Evolutionary conservation across 495 filamentous ascomycete species (phyloP).

Genomic region (Aspergillus sclerotioniger): DNA sequence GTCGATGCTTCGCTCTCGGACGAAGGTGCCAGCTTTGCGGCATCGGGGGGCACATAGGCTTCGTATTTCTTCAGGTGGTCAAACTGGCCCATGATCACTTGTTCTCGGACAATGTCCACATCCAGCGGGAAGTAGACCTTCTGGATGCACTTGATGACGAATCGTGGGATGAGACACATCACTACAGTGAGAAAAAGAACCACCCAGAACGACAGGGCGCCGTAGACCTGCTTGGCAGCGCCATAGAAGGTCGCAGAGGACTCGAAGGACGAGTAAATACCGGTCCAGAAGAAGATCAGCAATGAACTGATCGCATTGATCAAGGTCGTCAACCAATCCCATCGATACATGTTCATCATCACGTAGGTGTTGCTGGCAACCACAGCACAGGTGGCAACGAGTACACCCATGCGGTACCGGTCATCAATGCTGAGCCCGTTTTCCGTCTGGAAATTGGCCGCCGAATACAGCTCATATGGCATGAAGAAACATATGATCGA

Average conservation of each 20-base stretch:
- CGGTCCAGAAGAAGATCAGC: slow-evolving; percentile 93
- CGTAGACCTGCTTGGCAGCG: slow-evolving; percentile 74
- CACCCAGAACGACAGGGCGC: slow-evolving; percentile 79
- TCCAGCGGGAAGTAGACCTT: slow-evolving; percentile 89
- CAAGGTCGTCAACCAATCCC: slow-evolving; percentile 89
- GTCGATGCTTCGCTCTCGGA: slow-evolving; percentile 39
- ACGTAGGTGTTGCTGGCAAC: slow-evolving; percentile 85
- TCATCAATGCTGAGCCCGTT: slow-evolving; percentile 72
- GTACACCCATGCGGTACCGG: slow-evolving; percentile 72
- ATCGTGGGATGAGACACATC: slow-evolving; percentile 76
- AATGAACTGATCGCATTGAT: slow-evolving; percentile 75
- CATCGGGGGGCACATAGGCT: slow-evolving; percentile 34
- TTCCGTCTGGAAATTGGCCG: slow-evolving; percentile 60
- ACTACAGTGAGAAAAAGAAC: slow-evolving; percentile 67
- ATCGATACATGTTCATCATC: slow-evolving; percentile 89
- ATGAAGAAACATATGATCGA: slow-evolving; percentile 88
- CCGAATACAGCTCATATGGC: slow-evolving; percentile 70
- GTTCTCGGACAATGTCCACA: slow-evolving; percentile 90
- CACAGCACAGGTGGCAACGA: slow-evolving; percentile 71
- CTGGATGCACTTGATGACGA: slow-evolving; percentile 77
- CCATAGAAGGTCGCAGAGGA: slow-evolving; percentile 69
- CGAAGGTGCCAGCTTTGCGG: slow-evolving; percentile 8
- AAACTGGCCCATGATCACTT: slow-evolving; percentile 74
- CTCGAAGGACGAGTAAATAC: slow-evolving; percentile 73
- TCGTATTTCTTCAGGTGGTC: slow-evolving; percentile 57